Percentiles rank a stretch among this genome's conserved stretches.
These are phyloP conservation scores for Podaxis sp. DNA, from an alignment of 768 basidiomycete species.

Conservation along the genomic window DNA sequence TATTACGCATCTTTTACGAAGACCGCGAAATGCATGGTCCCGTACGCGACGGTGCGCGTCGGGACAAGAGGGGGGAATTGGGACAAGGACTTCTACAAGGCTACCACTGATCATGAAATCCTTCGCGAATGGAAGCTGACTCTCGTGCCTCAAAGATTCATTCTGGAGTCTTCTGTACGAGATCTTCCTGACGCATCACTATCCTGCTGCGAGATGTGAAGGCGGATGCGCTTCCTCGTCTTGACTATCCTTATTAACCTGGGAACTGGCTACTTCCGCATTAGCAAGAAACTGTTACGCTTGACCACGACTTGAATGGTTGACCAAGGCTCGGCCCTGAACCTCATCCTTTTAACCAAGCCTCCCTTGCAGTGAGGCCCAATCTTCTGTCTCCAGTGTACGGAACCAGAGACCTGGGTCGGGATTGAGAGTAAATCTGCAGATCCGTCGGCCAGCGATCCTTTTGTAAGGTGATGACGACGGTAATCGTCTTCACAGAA, in stretches of 20 bases:
- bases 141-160: slow-evolving; percentile 83
- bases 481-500: slow-evolving; percentile 30
- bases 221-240: slow-evolving; percentile 49
- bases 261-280: slow-evolving; percentile 91
- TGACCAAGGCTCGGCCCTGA: slow-evolving; percentile 88
- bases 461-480: slow-evolving; percentile 74
- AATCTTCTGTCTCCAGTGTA: slow-evolving; percentile 82
- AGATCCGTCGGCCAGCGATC: slow-evolving; percentile 67
- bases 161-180: slow-evolving; percentile 91
- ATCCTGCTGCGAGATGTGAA: slow-evolving; percentile 56
- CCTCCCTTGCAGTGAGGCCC: slow-evolving; percentile 92
- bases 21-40: slow-evolving; percentile 76
- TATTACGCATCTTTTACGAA: slow-evolving; percentile 91
- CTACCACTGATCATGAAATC: slow-evolving; percentile 90
- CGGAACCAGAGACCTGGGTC: slow-evolving; percentile 47
- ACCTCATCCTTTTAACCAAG: slow-evolving; percentile 87
- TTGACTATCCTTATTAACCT: slow-evolving; percentile 88
- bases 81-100: slow-evolving; percentile 97
- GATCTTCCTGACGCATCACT: slow-evolving; percentile 87
- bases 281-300: slow-evolving; percentile 84
- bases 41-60: slow-evolving; percentile 37
- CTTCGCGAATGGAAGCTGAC: slow-evolving; percentile 86
- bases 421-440: slow-evolving; percentile 51
- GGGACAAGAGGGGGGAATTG: slow-evolving; percentile 72
- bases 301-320: slow-evolving; percentile 92